Conservation (phyloP, 139 green algal species). For the Chlamydomonas asymmetrica region DNA sequence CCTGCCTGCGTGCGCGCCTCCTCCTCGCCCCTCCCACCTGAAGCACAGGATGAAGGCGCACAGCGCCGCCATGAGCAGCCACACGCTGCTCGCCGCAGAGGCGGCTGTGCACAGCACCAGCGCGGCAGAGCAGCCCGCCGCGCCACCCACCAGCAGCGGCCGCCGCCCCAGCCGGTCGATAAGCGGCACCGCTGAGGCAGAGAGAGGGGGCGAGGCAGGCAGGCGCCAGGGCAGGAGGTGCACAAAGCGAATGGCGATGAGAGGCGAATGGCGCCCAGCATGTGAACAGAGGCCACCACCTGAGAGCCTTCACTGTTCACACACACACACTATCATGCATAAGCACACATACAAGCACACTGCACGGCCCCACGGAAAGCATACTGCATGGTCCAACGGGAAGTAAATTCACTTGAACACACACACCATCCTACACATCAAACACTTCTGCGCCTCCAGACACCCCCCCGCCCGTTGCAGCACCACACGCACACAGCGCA, state of each 20-base stretch:
- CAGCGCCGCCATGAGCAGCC: slow-evolving; percentile 49
- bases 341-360: slow-evolving; percentile 1
- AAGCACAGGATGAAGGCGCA: slow-evolving; percentile 82
- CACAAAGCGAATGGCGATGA: too few species aligned
- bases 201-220: background rate
- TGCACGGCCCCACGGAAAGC: background rate
- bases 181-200: slow-evolving; percentile 44
- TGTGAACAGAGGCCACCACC: too few species aligned
- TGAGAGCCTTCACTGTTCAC: background rate
- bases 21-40: too few species aligned
- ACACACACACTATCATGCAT: background rate
- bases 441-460: too few species aligned
- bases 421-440: too few species aligned
- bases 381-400: too few species aligned
- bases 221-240: background rate
- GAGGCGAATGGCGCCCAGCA: too few species aligned
- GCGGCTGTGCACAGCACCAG: slow-evolving; percentile 34
- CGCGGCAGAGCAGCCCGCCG: slow-evolving; percentile 28
- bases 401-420: too few species aligned
- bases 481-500: too few species aligned
- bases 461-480: too few species aligned
- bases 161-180: slow-evolving; percentile 74
- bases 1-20: too few species aligned
- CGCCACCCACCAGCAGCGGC: slow-evolving; percentile 74
- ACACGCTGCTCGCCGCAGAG: background rate